Percentiles rank a stretch among this genome's conserved stretches.
Conservation (phyloP, 768 basidiomycete genomes). For the Lenzites betulinus region DNA sequence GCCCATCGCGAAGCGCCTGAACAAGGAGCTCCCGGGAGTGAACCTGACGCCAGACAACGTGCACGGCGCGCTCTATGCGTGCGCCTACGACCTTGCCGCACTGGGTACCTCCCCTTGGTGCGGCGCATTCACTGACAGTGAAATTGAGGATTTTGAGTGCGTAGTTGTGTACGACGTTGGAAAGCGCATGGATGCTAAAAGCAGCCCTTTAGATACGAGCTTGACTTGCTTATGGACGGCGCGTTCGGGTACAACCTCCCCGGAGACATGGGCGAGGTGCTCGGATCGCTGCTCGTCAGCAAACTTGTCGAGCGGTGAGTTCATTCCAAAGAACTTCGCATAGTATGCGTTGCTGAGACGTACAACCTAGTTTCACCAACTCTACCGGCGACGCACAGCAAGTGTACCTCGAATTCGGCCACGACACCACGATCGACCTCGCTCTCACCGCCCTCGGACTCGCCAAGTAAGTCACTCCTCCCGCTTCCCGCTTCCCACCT, state of each 20-base stretch:
- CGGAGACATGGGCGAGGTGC: slow-evolving; percentile 35
- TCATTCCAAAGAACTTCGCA: too few species aligned
- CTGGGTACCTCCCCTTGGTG: slow-evolving; percentile 44
- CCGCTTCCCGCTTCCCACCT: too few species aligned
- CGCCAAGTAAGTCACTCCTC: slow-evolving; percentile 36
- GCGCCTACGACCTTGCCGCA: slow-evolving; percentile 44
- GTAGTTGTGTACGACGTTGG: not conserved
- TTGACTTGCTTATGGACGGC: slow-evolving; percentile 41
- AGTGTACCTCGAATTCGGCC: slow-evolving; percentile 45
- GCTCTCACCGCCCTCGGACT: slow-evolving; percentile 41
- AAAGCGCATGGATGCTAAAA: too few species aligned
- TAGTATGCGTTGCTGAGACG: too few species aligned
- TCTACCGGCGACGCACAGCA: slow-evolving; percentile 34
- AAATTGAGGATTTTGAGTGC: slow-evolving; percentile 39
- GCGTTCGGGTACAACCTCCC: slow-evolving; percentile 40
- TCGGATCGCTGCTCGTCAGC: slow-evolving; percentile 42
- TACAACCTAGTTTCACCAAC: slow-evolving; percentile 36
- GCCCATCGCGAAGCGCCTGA: slow-evolving; percentile 38
- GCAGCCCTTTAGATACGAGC: slow-evolving; percentile 43
- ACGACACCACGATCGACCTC: slow-evolving; percentile 43
- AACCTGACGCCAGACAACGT: slow-evolving; percentile 37
- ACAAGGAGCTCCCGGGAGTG: slow-evolving; percentile 36
- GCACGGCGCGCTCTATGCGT: slow-evolving; percentile 45
- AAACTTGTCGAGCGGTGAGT: slow-evolving; percentile 42
- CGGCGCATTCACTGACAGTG: slow-evolving; percentile 36